Evolutionary conservation across 2,329 filamentous ascomycete species (phyloP), one percentile per base, ranked within the genome.

Genomic region (Cercospora zeina): DNA sequence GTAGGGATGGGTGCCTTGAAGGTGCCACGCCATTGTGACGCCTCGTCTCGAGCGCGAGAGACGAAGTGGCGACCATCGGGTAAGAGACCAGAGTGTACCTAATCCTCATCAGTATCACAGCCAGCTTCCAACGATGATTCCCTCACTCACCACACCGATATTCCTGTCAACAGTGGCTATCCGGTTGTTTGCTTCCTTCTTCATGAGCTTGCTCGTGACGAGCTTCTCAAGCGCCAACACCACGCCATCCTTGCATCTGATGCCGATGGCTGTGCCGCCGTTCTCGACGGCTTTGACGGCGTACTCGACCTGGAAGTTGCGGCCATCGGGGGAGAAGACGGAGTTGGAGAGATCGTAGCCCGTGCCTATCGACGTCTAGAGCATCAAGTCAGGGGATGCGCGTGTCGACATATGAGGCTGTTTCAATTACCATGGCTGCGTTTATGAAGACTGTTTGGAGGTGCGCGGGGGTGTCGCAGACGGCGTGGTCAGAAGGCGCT

Each of bases 271-370:
- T 59, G 95, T 99, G 74, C 95, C 93, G 69, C 93, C 95, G 74
- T 96, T 97, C 82, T 99, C 95, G 67, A 99, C 95, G 61, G 95
- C 95, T 84, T 99, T 99, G 72, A 96, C 89, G 70, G 95, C 95
- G 78, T 99, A 99, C 84, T 99, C 95, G 78, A 89, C 87, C 81
- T 99, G 95, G 80, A 99, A 99, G 80, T 99, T 99, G 72, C 95
- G 90, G 76, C 95, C 95, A 81, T 99, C 95, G 69, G 95, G 95
- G 54, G 95, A 97, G 85, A 97, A 99, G 83, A 97, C 96, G 75
- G 95, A 97, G 86, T 99, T 99, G 77, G 91, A 91, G 74, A 99
- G 89, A 87, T 99, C 95, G 82, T 99, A 99, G 76, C 95, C 95
- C 74, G 95, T 99, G 77, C 95, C 95, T 89, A 99, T 99, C 76